Evolutionary conservation across 768 basidiomycete genomes (phyloP).

Genomic region (Lactarius hengduanensis): DNA sequence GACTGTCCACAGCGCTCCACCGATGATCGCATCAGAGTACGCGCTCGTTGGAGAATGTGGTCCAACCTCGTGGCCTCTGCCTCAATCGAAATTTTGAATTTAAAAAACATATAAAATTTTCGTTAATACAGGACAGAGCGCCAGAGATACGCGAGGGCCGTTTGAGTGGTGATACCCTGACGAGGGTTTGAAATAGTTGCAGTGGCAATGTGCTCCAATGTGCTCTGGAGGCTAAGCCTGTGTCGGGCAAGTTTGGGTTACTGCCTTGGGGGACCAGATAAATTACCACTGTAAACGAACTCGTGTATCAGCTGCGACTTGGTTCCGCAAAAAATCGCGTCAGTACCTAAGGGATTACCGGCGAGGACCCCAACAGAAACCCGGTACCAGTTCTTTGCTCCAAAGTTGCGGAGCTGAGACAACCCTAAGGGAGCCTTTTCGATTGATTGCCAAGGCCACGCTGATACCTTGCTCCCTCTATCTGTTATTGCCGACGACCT

Average conservation of each 20-base stretch:
- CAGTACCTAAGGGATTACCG: background rate
- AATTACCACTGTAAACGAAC: background rate
- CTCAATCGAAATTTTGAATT: background rate
- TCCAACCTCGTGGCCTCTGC: background rate
- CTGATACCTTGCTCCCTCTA: conserved; percentile 56
- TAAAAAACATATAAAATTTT: background rate
- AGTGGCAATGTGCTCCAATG: background rate
- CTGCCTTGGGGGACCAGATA: background rate
- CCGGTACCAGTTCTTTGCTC: background rate
- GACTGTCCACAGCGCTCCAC: background rate
- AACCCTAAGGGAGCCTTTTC: conserved; percentile 30
- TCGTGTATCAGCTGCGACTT: background rate
- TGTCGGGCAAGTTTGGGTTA: background rate
- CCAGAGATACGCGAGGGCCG: background rate
- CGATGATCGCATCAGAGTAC: background rate
- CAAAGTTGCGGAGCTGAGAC: background rate
- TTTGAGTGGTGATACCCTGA: background rate
- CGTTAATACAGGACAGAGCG: background rate
- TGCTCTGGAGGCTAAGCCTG: background rate
- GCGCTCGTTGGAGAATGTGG: background rate
- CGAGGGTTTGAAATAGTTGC: background rate
- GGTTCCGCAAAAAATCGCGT: background rate
- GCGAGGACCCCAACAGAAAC: background rate
- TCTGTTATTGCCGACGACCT: conserved; percentile 47
- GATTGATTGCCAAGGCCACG: conserved; percentile 45